A percentile compares a stretch with the other conserved stretches of the same genome.
phyloP scores from a whole-genome alignment of 2,329 filamentous ascomycete genomes.

The Massarina eburnea region DNA sequence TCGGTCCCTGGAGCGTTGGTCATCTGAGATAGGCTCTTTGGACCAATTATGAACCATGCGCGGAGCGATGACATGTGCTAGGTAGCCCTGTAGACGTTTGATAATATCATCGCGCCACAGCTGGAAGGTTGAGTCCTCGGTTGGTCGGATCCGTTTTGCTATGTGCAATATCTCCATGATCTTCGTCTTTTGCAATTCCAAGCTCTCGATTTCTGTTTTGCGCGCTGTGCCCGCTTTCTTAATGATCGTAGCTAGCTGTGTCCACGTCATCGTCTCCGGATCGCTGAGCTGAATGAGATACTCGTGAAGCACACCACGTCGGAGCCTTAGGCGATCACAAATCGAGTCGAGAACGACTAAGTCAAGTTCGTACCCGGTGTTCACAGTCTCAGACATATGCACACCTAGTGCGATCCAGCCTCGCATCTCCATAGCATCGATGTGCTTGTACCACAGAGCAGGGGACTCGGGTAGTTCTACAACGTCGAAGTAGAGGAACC shows the following conservation, averaged over 20 bases:
- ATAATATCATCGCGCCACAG: constrained; percentile 9
- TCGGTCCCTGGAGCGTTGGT: constrained; percentile 8
- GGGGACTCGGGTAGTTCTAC: constrained; percentile 21
- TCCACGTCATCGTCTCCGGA: constrained; percentile 18
- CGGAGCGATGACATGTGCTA: constrained; percentile 9
- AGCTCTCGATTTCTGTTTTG: constrained; percentile 3
- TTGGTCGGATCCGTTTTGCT: constrained; percentile 10
- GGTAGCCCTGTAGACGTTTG: constrained; percentile 6
- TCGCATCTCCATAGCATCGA: constrained; percentile 20
- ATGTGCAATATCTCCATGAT: constrained; percentile 11
- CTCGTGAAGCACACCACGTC: constrained; percentile 9
- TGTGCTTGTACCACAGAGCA: constrained; percentile 15
- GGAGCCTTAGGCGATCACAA: constrained; percentile 15
- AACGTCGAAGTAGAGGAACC: constrained; percentile 27
- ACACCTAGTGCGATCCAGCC: constrained; percentile 24
- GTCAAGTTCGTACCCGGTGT: constrained; percentile 13
- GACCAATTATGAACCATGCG: constrained; percentile 7
- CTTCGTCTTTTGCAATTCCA: constrained; percentile 12
- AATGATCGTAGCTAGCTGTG: constrained; percentile 8
- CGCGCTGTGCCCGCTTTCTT: background rate
- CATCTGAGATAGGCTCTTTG: background rate
- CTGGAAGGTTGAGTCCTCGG: constrained; percentile 6
- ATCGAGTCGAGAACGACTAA: constrained; percentile 18
- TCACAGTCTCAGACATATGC: constrained; percentile 6
- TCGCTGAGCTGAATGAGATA: constrained; percentile 16